Conservation (phyloP, 768 basidiomycete species). For the Myochromella boudieri region DNA sequence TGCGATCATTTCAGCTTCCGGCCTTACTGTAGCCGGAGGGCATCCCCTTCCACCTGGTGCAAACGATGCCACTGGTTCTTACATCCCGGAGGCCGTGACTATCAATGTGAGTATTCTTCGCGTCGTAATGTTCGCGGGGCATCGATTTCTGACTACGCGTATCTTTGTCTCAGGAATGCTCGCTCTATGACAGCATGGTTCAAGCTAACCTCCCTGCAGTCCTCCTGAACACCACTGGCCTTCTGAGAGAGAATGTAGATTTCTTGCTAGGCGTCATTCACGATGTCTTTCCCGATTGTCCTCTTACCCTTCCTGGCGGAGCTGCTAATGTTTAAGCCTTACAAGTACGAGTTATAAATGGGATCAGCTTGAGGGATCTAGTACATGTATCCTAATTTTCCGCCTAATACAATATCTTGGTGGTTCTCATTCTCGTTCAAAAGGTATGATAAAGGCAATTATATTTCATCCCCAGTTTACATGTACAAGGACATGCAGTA, state of each 20-base stretch:
- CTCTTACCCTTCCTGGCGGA: not conserved
- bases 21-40: not conserved
- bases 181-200: not conserved
- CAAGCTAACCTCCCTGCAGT: not conserved
- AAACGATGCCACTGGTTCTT: not conserved
- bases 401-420: too few species aligned
- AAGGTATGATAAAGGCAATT: too few species aligned
- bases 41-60: not conserved
- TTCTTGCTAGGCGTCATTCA: not conserved
- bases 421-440: too few species aligned
- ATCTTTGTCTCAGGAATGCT: not conserved
- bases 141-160: not conserved
- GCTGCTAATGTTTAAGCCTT: not conserved
- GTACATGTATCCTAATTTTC: too few species aligned
- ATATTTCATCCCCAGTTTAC: too few species aligned
- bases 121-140: not conserved
- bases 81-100: not conserved
- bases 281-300: not conserved
- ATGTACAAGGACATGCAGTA: too few species aligned
- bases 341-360: too few species aligned
- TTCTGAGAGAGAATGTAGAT: not conserved
- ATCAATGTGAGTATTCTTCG: not conserved
- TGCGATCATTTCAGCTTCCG: not conserved
- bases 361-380: too few species aligned
- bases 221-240: not conserved